Percentiles rank a stretch among this genome's conserved stretches.
Conservation (phyloP, 169 alveolate species). For the Plasmodium coatneyi region DNA sequence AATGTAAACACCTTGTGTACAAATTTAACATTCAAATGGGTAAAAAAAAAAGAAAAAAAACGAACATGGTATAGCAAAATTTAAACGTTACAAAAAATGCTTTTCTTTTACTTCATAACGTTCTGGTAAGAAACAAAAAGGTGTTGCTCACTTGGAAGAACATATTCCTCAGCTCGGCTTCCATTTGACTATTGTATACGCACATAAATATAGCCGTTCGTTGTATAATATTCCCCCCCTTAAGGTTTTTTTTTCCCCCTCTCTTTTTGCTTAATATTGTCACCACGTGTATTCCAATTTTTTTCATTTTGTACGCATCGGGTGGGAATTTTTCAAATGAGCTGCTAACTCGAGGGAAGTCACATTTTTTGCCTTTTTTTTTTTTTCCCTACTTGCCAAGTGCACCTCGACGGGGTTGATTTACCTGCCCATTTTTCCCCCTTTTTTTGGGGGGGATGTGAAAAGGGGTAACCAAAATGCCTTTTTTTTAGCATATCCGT, state of each 20-base stretch:
- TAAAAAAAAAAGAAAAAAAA: no score
- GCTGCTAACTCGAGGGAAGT: not conserved
- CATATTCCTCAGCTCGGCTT: no score
- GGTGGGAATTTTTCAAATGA: no score
- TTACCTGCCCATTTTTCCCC: not conserved
- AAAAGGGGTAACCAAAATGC: slow-evolving; percentile 9
- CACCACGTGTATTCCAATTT: not conserved
- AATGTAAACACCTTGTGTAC: no score
- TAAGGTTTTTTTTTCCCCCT: not conserved
- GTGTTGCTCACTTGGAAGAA: no score
- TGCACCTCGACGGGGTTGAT: not conserved
- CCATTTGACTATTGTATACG: not conserved
- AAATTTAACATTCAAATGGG: no score
- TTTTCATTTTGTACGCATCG: not conserved
- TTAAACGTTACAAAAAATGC: no score
- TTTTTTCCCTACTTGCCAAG: not conserved
- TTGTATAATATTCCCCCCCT: not conserved
- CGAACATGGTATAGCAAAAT: no score
- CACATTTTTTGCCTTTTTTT: not conserved
- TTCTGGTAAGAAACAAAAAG: no score
- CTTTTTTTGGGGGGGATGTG: not conserved
- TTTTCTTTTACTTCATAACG: no score
- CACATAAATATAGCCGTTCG: not conserved
- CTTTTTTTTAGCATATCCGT: slow-evolving; percentile 9
- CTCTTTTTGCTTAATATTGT: not conserved